Conservation (phyloP, 1,139 yeast species). For the Kodamaea suecica region DNA sequence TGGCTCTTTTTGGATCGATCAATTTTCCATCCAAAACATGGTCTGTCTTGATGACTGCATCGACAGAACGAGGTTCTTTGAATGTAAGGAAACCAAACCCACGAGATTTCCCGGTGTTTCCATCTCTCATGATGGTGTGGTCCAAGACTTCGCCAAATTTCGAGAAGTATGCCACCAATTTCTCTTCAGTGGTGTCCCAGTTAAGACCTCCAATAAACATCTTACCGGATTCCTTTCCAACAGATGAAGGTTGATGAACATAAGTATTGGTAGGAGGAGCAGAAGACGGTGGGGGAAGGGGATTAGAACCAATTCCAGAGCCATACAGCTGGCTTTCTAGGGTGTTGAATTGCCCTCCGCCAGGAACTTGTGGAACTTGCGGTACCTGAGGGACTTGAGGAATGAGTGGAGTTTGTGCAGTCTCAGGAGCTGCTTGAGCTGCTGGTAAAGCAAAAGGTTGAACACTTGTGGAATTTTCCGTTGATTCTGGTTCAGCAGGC, state of each 20-base stretch:
- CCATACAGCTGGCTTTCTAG: slow-evolving; percentile 1
- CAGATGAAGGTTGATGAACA: slow-evolving; percentile 31
- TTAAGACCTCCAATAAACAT: slow-evolving; percentile 98
- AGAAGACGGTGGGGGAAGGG: background rate
- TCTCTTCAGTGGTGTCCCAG: slow-evolving; percentile 96
- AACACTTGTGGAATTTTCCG: no score
- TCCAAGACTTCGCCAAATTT: slow-evolving; percentile 91
- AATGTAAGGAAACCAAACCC: slow-evolving; percentile 97
- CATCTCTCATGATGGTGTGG: slow-evolving; percentile 92
- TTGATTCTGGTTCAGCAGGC: background rate
- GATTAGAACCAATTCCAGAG: background rate
- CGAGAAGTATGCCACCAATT: slow-evolving; percentile 73
- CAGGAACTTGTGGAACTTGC: background rate
- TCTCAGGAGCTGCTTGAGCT: slow-evolving; percentile 5
- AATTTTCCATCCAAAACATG: slow-evolving; percentile 95
- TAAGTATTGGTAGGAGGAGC: background rate
- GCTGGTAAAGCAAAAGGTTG: slow-evolving; percentile 7
- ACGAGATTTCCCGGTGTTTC: slow-evolving; percentile 85
- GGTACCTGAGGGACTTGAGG: slow-evolving; percentile 16
- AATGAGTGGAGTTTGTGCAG: slow-evolving; percentile 9
- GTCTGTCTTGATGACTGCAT: slow-evolving; percentile 80
- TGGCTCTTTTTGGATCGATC: slow-evolving; percentile 97
- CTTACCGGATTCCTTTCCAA: slow-evolving; percentile 64
- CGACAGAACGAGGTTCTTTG: slow-evolving; percentile 77
- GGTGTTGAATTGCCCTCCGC: background rate